Percentiles rank a stretch among this genome's conserved stretches.
Evolutionary conservation across 331 rosid genomes (phyloP).

Genomic region (Quercus phellos): DNA sequence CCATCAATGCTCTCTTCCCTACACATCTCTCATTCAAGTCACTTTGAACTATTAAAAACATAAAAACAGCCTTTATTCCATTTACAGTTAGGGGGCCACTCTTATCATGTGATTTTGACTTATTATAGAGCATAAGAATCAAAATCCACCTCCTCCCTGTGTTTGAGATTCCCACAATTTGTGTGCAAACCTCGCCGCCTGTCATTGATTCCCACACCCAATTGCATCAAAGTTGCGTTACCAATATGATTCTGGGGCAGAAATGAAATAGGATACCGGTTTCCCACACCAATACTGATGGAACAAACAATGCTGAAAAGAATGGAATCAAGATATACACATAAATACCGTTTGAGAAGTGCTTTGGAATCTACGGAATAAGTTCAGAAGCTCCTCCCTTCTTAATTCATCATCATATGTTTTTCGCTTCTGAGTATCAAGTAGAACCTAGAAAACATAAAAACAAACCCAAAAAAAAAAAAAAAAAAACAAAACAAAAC

Average conservation of each 20-base stretch:
- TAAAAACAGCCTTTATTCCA: neutral
- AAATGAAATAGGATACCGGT: neutral
- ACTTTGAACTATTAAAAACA: neutral
- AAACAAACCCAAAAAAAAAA: constrained; percentile 11
- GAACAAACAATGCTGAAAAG: constrained; percentile 8
- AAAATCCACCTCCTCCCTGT: neutral
- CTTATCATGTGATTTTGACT: neutral
- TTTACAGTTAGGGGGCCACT: neutral
- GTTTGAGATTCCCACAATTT: neutral
- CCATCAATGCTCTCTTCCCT: neutral
- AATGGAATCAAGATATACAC: neutral
- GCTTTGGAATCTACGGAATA: constrained; percentile 67
- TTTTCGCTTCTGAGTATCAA: constrained; percentile 85
- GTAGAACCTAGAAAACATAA: constrained; percentile 55
- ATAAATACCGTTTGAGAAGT: constrained; percentile 55
- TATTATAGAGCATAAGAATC: neutral
- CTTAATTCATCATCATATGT: constrained; percentile 89
- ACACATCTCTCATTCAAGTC: neutral
- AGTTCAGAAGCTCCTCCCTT: constrained; percentile 79
- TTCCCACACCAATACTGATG: neutral
- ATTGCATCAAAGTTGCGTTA: neutral
- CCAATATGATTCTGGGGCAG: neutral
- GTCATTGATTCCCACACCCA: neutral
- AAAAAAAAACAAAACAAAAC: neutral
- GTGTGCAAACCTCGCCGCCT: neutral